Base-by-base conservation (phyloP, 2,329 filamentous ascomycete species). In the Ascochyta lentis region DNA sequence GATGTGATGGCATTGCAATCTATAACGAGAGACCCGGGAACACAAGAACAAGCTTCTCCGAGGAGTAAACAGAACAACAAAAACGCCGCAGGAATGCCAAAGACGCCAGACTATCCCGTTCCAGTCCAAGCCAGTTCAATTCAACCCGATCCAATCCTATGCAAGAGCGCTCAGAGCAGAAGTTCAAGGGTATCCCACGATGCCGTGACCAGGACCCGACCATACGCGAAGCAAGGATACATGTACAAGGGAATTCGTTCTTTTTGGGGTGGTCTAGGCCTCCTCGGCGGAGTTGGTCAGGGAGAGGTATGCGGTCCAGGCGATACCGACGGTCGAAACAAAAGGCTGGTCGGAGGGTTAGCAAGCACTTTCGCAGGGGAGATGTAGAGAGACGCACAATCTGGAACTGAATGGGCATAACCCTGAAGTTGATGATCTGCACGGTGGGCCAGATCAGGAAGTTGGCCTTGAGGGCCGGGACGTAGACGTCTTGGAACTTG, bases 291-390 rank as follows among this genome's bases (percentile, higher is more conserved):
- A 89, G 78, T 98, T 98, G 59, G 89, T 91, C 47, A 99, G 84
- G 3, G 93, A 97, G 10, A 99, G 86, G 76, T 97, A 99, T 19
- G 93, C 94, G 10, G 95, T 98, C 95, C 94, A 98, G 31, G 92
- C 92, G 68, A 98, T 98, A 83, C 94, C 94, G 52, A 99, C 79
- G 8, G 91, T 96, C 15, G 94, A 97, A 8, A 97, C 94, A 73
- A 99, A 98, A 0, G 94, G 94, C 93, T 96, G 64, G 27, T 12
- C 29, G 19, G 34, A 34, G 0, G 22, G 43, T 67, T 52, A 67
- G 61, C 42, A 49, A 31, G 6, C 13, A 9, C 10, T 4, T 31
- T n/a, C 35, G 26, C 16, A n/a, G 10, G 9, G 19, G 35, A 31
- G 1, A n/a, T 26, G 6, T 6, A 8, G 10, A 10, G 22, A 35